These are phyloP conservation scores for Backusella psychrophila DNA, from an alignment of 192 early-diverging fungal species.

Conservation along the genomic window DNA sequence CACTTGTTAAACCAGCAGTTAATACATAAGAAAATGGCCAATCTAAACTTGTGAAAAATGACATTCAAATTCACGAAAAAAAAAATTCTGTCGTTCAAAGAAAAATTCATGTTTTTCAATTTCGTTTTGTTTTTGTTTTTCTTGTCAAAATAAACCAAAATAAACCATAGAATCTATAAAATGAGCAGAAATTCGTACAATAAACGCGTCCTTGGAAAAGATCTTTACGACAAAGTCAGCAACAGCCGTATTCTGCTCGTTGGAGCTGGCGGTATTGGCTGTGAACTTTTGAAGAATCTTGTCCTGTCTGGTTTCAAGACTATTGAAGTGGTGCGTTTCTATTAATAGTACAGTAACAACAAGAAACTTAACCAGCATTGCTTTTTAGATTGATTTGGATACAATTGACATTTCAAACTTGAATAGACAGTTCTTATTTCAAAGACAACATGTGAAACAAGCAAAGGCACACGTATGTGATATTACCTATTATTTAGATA, in stretches of 20 bases:
- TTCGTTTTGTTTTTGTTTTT: neutral
- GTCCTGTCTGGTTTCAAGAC: constrained; percentile 81
- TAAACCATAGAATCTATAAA: neutral
- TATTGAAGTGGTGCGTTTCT: constrained; percentile 67
- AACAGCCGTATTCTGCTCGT: constrained; percentile 59
- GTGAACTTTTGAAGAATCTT: constrained; percentile 96
- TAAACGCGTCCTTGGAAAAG: constrained; percentile 27
- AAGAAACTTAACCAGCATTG: neutral
- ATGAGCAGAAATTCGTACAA: constrained; percentile 19
- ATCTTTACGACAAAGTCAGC: constrained; percentile 28
- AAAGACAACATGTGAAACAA: constrained; percentile 87
- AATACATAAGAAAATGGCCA: neutral
- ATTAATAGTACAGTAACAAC: neutral
- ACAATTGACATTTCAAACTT: constrained; percentile 98
- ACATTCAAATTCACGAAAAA: neutral
- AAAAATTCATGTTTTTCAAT: neutral
- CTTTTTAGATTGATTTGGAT: constrained; percentile 86
- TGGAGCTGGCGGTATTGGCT: constrained; percentile 96
- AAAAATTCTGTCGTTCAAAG: neutral
- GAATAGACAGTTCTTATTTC: constrained; percentile 99
- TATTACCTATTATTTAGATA: neutral
- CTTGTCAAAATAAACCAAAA: neutral
- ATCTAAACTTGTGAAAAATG: neutral
- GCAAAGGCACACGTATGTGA: constrained; percentile 83
- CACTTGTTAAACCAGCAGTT: no score